Conservation (phyloP, 192 early-diverging fungal species). For the Ambispora gerdemannii region DNA sequence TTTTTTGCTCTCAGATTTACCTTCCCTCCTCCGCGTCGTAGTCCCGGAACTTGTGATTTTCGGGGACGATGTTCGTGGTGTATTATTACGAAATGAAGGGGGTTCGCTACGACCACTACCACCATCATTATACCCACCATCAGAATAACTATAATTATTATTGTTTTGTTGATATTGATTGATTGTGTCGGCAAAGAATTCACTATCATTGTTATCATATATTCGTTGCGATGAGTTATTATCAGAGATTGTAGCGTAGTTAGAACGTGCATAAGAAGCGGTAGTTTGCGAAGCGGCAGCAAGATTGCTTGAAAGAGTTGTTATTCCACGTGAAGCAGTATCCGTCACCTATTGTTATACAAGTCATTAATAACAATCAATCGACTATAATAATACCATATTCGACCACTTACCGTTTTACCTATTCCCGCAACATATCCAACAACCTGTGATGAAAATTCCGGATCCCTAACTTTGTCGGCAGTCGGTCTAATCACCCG, state of each 20-base stretch:
- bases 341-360: constrained; percentile 35
- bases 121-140: no score
- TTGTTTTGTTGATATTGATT: constrained; percentile 47
- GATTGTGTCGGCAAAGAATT: constrained; percentile 45
- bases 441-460: constrained; percentile 58
- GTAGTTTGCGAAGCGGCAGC: constrained; percentile 28
- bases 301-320: constrained; percentile 35
- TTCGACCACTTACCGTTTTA: constrained; percentile 43
- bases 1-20: constrained; percentile 10
- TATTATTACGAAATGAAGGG: constrained; percentile 22
- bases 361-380: neutral
- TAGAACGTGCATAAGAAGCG: constrained; percentile 31
- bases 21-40: constrained; percentile 8
- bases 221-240: constrained; percentile 29
- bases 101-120: constrained; percentile 34
- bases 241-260: constrained; percentile 31
- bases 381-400: neutral
- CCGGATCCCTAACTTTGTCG: constrained; percentile 60
- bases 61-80: neutral
- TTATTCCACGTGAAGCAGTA: constrained; percentile 34
- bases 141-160: no score
- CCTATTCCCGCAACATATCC: constrained; percentile 60
- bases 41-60: neutral
- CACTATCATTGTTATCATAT: constrained; percentile 30
- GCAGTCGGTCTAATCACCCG: constrained; percentile 63